phyloP scores from a whole-genome alignment of 306 rosid genomes.

The Alnus rubra region DNA sequence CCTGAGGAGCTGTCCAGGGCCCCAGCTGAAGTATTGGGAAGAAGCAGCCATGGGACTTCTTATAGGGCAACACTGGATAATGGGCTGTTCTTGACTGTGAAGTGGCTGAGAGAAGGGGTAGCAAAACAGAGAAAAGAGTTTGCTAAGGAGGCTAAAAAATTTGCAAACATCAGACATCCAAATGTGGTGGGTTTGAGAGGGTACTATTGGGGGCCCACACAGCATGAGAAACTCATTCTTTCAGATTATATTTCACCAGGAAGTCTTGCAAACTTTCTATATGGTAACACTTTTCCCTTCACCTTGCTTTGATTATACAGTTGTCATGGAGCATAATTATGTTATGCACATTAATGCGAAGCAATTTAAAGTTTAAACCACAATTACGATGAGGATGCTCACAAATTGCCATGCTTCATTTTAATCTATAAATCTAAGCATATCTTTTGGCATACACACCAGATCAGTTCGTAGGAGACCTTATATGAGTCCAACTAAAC shows the following conservation, averaged over 20 bases:
- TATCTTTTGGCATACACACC: neutral
- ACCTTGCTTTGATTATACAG: neutral
- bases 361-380: neutral
- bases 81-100: slow-evolving; percentile 81
- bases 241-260: slow-evolving; percentile 91
- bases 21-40: slow-evolving; percentile 95
- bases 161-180: slow-evolving; percentile 95
- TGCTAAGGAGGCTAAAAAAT: slow-evolving; percentile 90
- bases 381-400: neutral
- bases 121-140: slow-evolving; percentile 98
- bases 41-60: slow-evolving; percentile 98
- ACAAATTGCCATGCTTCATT: neutral
- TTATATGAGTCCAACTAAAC: neutral
- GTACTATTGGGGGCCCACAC: slow-evolving; percentile 99
- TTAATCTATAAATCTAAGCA: neutral
- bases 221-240: slow-evolving; percentile 98
- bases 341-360: neutral
- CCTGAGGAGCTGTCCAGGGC: slow-evolving; percentile 95
- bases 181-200: slow-evolving; percentile 95
- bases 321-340: too few relatives aligned
- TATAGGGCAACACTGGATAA: slow-evolving; percentile 88
- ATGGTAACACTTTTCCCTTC: slow-evolving; percentile 58
- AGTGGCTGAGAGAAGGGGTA: slow-evolving; percentile 99
- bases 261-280: slow-evolving; percentile 88
- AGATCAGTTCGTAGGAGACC: neutral